These are phyloP conservation scores for Hibiscus syriacus DNA, from an alignment of 345 rosid genomes.

Conservation along the genomic window DNA sequence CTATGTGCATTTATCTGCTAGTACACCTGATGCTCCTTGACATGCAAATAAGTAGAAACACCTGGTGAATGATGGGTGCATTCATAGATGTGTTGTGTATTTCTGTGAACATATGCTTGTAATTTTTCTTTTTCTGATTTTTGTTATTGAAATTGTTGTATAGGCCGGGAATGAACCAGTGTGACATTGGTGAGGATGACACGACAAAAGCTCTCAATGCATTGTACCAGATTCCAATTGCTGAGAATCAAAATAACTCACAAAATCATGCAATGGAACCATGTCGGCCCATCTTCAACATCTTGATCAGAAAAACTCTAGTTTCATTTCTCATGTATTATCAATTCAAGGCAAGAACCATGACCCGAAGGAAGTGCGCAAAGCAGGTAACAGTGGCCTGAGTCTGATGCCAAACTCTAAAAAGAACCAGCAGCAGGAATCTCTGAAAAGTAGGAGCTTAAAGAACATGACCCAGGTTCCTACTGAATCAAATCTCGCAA, in stretches of 20 bases:
- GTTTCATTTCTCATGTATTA: conserved; percentile 12
- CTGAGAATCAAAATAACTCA: conserved; percentile 19
- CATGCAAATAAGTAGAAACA: background rate
- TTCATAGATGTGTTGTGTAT: background rate
- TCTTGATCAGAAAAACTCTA: conserved; percentile 16
- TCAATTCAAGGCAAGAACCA: conserved; percentile 25
- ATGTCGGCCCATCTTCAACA: conserved; percentile 15
- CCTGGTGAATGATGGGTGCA: background rate
- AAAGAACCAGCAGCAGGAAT: conserved; percentile 25
- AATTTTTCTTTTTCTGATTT: conserved; percentile 8
- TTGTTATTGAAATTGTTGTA: conserved; percentile 15
- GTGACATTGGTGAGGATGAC: conserved; percentile 36
- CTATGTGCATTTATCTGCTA: background rate
- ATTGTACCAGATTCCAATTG: conserved; percentile 17
- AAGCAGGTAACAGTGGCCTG: conserved; percentile 15
- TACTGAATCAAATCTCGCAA: conserved; percentile 19
- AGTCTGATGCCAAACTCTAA: conserved; percentile 28
- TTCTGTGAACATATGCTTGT: background rate
- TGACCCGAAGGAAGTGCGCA: conserved; percentile 21
- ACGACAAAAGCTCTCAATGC: conserved; percentile 34
- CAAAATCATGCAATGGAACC: conserved; percentile 27
- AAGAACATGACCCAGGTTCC: conserved; percentile 3
- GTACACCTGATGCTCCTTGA: background rate
- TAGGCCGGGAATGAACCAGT: conserved; percentile 44
- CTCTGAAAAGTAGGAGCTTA: conserved; percentile 32